Percentiles rank a stretch among this genome's conserved stretches.
phyloP scores from a whole-genome alignment of 148 eudicot species.

The Selenicereus undatus region DNA sequence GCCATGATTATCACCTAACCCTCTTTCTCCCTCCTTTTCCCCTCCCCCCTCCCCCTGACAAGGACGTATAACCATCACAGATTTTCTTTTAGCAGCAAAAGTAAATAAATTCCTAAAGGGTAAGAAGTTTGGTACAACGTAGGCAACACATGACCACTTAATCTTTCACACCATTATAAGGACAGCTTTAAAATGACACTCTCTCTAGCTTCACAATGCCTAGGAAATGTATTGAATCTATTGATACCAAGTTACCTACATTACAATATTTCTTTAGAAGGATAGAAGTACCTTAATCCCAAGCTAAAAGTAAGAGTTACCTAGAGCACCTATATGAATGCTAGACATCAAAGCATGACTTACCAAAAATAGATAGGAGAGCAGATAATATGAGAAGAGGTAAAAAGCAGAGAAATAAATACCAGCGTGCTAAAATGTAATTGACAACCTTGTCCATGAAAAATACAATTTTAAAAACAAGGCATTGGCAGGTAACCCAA shows the following conservation, averaged over 20 bases:
- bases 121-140: slow-evolving; percentile 1
- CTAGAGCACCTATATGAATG: neutral
- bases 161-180: neutral
- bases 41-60: neutral
- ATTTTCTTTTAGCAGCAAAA: neutral
- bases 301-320: neutral
- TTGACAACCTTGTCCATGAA: slow-evolving; percentile 26
- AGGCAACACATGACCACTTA: neutral
- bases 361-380: neutral
- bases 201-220: neutral
- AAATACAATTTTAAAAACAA: neutral
- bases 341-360: neutral
- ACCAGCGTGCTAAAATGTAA: slow-evolving; percentile 22
- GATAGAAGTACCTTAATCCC: neutral
- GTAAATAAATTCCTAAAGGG: slow-evolving; percentile 15
- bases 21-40: neutral
- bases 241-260: neutral
- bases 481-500: too few species aligned
- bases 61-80: slow-evolving; percentile 28
- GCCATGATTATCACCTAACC: neutral
- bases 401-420: neutral
- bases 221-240: neutral
- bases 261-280: neutral
- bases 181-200: neutral
- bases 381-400: neutral